Evolutionary conservation across 179 eudicot genomes (phyloP).

Genomic region (Heliamphora ciliata): DNA sequence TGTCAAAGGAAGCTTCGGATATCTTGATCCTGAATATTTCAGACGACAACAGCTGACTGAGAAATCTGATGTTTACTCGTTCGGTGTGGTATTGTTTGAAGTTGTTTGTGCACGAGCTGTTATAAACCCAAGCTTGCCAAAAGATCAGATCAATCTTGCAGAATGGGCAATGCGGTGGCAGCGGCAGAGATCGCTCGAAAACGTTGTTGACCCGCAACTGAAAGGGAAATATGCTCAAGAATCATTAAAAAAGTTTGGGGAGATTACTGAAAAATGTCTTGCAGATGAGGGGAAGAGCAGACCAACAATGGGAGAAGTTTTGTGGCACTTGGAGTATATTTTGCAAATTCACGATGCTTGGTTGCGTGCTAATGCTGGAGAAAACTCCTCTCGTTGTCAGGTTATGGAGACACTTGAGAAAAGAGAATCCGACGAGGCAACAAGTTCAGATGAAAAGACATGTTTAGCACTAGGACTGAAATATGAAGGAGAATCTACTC

Average conservation of each 20-base stretch:
- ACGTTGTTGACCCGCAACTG: conserved; percentile 26
- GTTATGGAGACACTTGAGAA: not conserved
- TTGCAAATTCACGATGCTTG: conserved; percentile 38
- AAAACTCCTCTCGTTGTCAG: conserved; percentile 14
- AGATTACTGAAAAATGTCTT: conserved; percentile 40
- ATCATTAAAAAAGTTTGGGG: conserved; percentile 27
- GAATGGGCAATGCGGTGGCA: conserved; percentile 46
- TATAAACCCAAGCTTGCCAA: conserved; percentile 36
- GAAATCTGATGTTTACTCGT: conserved; percentile 40
- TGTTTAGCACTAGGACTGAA: not conserved
- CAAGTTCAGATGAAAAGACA: not conserved
- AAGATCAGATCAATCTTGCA: conserved; percentile 39
- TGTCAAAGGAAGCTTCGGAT: conserved; percentile 39
- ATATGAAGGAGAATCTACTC: not conserved
- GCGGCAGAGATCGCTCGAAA: conserved; percentile 25
- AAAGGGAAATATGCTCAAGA: conserved; percentile 24
- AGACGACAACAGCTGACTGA: conserved; percentile 39
- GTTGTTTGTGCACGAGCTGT: conserved; percentile 39
- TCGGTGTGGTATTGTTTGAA: conserved; percentile 39
- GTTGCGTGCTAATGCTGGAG: conserved; percentile 18
- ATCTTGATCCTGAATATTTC: conserved; percentile 38
- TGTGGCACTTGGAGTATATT: conserved; percentile 43
- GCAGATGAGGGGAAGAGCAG: conserved; percentile 36
- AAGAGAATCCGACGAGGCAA: conserved; percentile 7
- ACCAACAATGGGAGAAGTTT: conserved; percentile 44